Evolutionary conservation across 345 rosid genomes (phyloP), one percentile per base, ranked within the genome.

Genomic region (Populus alba): DNA sequence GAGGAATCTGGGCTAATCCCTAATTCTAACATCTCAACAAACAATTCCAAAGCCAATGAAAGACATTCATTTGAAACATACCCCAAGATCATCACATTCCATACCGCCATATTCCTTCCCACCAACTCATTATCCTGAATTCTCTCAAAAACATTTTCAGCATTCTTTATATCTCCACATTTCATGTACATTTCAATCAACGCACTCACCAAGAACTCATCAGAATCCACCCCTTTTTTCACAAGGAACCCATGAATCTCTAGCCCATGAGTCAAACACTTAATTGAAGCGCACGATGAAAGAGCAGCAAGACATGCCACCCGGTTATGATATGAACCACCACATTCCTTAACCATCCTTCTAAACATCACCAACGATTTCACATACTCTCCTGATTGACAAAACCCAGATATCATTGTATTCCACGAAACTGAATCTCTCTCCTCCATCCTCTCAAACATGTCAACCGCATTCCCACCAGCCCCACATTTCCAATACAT

Each of bases 41-140:
- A 83, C 57, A 75, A 75, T 23, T 76, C 78, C 71, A 75, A 63
- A 20, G 89, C 89, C 82, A 81, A 66, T 8, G 63, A 65, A 10
- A 80, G 77, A 80, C 70, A 78, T 49, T 77, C 78, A 22, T 82
- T 85, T 38, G 76, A 74, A n/a, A 85, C 71, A 78, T 83, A 86
- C 31, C 91, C 88, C 2, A 53, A 38, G 66, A 88, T 80, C 88
- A 88, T 86, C 55, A 84, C 87, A 74, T 86, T 88, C 91, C 89
- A 86, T 39, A 83, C 74, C 25, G 79, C 87, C 13, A 70, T 35
- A 81, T 86, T 86, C 69, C 23, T 75, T 68, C 69, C 83, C 35
- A 74, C 51, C 12, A 29, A 61, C 35, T 86, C 76, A 12, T 71
- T 47, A 15, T 71, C 67, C 38, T 71, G 17, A 75, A 78, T 53